Evolutionary conservation across 2,329 filamentous ascomycete genomes (phyloP).

Genomic region (Ciborinia camelliae): DNA sequence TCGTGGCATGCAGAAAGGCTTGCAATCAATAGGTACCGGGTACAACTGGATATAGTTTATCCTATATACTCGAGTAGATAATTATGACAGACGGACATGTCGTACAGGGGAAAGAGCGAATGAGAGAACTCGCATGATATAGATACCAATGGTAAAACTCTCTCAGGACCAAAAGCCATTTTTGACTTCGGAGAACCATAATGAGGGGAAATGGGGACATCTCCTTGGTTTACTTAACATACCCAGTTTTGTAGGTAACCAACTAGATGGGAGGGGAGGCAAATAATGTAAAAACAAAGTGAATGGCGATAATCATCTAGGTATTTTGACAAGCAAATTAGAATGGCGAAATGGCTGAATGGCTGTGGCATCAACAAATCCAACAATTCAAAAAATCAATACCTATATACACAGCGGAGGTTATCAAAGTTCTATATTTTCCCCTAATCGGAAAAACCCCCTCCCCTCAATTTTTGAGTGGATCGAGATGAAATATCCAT

Average conservation of each 20-base stretch:
- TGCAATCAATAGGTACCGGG: not conserved
- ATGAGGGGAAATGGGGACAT: not conserved
- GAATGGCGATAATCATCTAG: too few species aligned
- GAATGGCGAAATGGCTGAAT: too few species aligned
- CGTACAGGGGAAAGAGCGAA: not conserved
- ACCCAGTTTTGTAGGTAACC: not conserved
- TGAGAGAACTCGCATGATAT: not conserved
- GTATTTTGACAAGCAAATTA: too few species aligned
- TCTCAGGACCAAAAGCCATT: not conserved
- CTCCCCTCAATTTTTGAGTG: not conserved
- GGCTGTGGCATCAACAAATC: too few species aligned
- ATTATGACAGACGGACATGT: not conserved
- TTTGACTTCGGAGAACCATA: not conserved
- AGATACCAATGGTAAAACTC: too few species aligned
- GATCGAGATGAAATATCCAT: not conserved
- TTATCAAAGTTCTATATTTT: not conserved
- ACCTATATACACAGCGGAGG: too few species aligned
- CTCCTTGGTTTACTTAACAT: too few species aligned
- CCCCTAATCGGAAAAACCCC: not conserved
- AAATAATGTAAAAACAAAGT: too few species aligned
- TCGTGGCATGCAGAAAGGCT: slow-evolving; percentile 9
- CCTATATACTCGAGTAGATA: too few species aligned
- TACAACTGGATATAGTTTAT: not conserved
- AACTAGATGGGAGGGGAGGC: not conserved
- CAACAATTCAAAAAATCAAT: too few species aligned